Evolutionary conservation across 768 basidiomycete genomes (phyloP), one percentile per base, ranked within the genome.

Genomic region (Kwoniella botswanensis): DNA sequence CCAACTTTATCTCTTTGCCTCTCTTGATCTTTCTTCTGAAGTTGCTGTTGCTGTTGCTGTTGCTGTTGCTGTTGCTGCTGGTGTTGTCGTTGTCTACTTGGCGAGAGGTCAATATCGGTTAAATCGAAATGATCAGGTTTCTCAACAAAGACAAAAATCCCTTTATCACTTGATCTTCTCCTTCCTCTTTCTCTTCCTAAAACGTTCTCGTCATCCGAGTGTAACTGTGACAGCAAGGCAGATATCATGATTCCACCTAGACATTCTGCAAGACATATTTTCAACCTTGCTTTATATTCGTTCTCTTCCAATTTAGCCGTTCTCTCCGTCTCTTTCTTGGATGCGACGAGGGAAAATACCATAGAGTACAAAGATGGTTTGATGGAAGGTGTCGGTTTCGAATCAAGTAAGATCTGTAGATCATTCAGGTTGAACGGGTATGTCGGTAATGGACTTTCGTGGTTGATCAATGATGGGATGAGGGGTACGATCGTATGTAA

Each of bases 281-380:
- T 29, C 67, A 68, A 52, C 53, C 67, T 61, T n/a, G 67, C 67
- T 18, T 63, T 41, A 35, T 68, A 68, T 35, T 59, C 26, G 24
- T 21, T 54, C 17, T 65, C 63, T 24, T 65, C 63, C 53, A 54
- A n/a, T 15, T 44, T 60, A 3, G 7, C 18, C 53, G 42, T 55
- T 18, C 24, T 52, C 52, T 29, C 41, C 13, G 3, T 42, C 2
- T 65, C 29, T 41, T 29, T 46, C 7, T 26, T 60, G 15, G 58
- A 29, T 12, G 9, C 44, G 3, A 26, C 4, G 4, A 50, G 17
- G 17, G 62, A 44, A 3, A 35, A 60, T 43, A 60, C 41, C 22
- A 60, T 21, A 17, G 26, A 43, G 35, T 29, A n/a, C 12, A 60
- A 4, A 18, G 26, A n/a, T 29, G 12, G 15, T 22, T 22, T n/a